Percentiles rank a stretch among this genome's conserved stretches.
Evolutionary conservation across 257 asterid species (phyloP).

Genomic region (Lavandula angustifolia): DNA sequence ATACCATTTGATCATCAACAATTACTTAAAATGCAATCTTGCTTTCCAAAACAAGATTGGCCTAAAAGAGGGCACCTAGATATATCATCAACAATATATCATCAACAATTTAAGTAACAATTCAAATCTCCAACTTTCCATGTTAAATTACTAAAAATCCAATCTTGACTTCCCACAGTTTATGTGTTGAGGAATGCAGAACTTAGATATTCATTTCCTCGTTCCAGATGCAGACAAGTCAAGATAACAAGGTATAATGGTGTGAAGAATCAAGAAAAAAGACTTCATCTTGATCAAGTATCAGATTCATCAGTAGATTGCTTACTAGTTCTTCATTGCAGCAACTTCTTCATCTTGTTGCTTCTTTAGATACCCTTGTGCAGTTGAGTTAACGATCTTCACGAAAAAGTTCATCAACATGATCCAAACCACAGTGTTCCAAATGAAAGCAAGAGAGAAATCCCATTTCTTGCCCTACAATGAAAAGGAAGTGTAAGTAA

Average conservation of each 20-base stretch:
- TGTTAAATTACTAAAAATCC: constrained; percentile 16
- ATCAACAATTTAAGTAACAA: background rate
- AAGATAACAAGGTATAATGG: too few relatives aligned
- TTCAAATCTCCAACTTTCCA: constrained; percentile 12
- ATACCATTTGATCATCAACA: too few relatives aligned
- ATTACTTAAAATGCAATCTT: too few relatives aligned
- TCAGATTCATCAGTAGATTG: constrained; percentile 43
- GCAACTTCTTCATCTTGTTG: constrained; percentile 63
- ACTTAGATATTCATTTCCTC: constrained; percentile 26
- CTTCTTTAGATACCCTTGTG: constrained; percentile 57
- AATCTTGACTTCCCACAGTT: constrained; percentile 23
- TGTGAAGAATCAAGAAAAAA: constrained; percentile 18
- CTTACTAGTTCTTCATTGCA: constrained; percentile 47
- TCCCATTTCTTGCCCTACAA: constrained; percentile 65
- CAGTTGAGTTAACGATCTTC: constrained; percentile 70
- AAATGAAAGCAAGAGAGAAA: constrained; percentile 55
- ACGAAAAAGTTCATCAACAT: constrained; percentile 68
- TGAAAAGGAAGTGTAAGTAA: background rate
- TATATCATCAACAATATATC: background rate
- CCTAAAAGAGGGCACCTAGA: too few relatives aligned
- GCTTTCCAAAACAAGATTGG: too few relatives aligned
- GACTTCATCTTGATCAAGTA: constrained; percentile 34
- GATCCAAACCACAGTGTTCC: constrained; percentile 78
- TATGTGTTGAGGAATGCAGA: constrained; percentile 29
- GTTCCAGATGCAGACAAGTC: constrained; percentile 10